phyloP scores from a whole-genome alignment of 805 yeast species.

The Wickerhamomyces strasburgensis region DNA sequence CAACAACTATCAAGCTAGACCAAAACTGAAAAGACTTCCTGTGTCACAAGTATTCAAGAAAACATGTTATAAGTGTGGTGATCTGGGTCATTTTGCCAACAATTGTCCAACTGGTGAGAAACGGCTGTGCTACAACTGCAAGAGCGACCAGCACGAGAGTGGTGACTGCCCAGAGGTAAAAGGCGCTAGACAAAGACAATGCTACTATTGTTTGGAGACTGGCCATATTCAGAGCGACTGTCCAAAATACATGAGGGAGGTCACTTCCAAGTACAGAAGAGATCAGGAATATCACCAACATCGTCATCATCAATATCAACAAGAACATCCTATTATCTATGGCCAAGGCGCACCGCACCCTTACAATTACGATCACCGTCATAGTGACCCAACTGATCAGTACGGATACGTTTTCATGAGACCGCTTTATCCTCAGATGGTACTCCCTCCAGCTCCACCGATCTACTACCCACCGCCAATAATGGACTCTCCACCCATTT shows the following conservation, averaged over 20 bases:
- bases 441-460: constrained; percentile 6
- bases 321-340: too few species aligned
- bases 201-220: constrained; percentile 25
- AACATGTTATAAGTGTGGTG: constrained; percentile 29
- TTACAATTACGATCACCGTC: constrained; percentile 1
- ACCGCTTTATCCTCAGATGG: neutral
- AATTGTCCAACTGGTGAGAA: constrained; percentile 20
- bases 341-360: too few species aligned
- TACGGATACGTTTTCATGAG: neutral
- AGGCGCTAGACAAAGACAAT: constrained; percentile 22
- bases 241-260: constrained; percentile 16
- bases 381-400: constrained; percentile 2
- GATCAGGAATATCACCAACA: constrained; percentile 1
- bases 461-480: neutral
- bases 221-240: constrained; percentile 30
- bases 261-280: too few species aligned
- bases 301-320: neutral
- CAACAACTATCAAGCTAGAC: too few species aligned
- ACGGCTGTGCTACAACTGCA: constrained; percentile 29
- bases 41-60: constrained; percentile 25
- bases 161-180: constrained; percentile 23
- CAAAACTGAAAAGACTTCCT: constrained; percentile 10
- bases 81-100: constrained; percentile 29
- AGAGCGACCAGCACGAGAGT: constrained; percentile 27
- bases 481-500: neutral